Evolutionary conservation across 2,329 filamentous ascomycete species (phyloP), one percentile per base, ranked within the genome.

Genomic region (Cadophora luteo-olivacea): DNA sequence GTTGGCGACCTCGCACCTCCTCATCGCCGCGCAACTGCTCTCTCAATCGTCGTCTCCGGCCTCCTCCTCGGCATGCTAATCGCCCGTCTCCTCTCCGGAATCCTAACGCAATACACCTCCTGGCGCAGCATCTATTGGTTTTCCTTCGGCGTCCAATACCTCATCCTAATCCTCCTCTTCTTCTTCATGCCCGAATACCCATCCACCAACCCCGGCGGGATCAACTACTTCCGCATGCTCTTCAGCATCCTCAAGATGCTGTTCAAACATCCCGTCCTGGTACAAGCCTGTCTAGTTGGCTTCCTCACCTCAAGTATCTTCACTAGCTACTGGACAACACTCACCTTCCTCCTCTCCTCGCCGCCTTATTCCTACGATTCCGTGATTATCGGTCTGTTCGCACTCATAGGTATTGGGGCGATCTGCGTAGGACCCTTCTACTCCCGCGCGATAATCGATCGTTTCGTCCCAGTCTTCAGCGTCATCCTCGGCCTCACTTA

Each of bases 41-140:
- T 95, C 5, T 90, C 91, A 6, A 88, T 95, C 68, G 90, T 94
- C 8, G 89, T 92, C 1, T 92, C 90, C 0, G 92, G 92, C 1
- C 82, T 95, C 1, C 86, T 93, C 54, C 85, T 94, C 1, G 92
- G 92, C 19, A 87, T 96, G 71, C 84, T 97, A 1, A 82, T 94
- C 65, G 93, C 92, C 0, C 88, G 93, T 1, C 82, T 95, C 0
- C 84, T 96, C 0, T 90, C 91, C 0, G 92, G 93, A 1, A 88
- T 93, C 32, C 84, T 95, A 33, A 88, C 92, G 0, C 87, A 93
- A 73, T 94, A 87, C 75, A 89, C 89, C 0, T 84, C 85, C 70
- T 96, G 93, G 93, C 85, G 92, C 29, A 87, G 87, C 68, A 88
- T 95, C 8, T 96, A 94, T 81, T 95, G 91, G 91, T 82, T 94